A percentile compares a stretch with the other conserved stretches of the same genome.
phyloP scores from a whole-genome alignment of 176 grass and related monocot species.

The Oryza coarctata region DNA sequence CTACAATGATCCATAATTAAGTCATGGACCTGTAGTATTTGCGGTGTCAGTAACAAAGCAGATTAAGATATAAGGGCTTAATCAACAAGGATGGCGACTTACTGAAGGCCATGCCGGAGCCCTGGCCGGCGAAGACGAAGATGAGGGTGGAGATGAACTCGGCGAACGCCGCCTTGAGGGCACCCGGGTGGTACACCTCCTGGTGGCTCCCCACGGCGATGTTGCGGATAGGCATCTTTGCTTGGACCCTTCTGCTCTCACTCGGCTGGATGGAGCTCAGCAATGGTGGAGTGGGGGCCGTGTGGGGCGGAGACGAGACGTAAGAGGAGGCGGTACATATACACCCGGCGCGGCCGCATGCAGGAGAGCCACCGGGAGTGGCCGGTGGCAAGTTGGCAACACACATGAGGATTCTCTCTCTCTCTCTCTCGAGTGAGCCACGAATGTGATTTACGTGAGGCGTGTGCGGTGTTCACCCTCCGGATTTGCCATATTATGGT shows the following conservation, averaged over 20 bases:
- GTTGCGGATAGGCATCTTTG: constrained; percentile 66
- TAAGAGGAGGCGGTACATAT: constrained; percentile 33
- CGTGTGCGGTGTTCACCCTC: neutral
- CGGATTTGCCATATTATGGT: neutral
- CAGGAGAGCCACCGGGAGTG: neutral
- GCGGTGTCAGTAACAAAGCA: neutral
- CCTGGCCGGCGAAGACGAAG: constrained; percentile 98
- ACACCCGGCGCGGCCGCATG: neutral
- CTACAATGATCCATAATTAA: neutral
- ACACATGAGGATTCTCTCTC: neutral
- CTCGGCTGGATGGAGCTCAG: neutral
- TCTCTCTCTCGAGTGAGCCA: constrained; percentile 1
- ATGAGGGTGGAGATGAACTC: constrained; percentile 98
- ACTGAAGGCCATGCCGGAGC: constrained; percentile 96
- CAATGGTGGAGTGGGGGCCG: neutral
- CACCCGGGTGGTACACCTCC: constrained; percentile 68
- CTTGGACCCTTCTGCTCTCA: neutral
- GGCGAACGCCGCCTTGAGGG: constrained; percentile 83
- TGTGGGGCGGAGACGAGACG: constrained; percentile 15
- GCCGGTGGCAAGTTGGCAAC: constrained; percentile 11
- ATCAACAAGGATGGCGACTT: neutral
- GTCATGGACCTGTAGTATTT: neutral
- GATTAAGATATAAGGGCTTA: neutral
- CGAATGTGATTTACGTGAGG: neutral
- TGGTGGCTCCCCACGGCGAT: constrained; percentile 69